phyloP scores from a whole-genome alignment of 2,329 filamentous ascomycete genomes.

The Corynespora cassiicola region DNA sequence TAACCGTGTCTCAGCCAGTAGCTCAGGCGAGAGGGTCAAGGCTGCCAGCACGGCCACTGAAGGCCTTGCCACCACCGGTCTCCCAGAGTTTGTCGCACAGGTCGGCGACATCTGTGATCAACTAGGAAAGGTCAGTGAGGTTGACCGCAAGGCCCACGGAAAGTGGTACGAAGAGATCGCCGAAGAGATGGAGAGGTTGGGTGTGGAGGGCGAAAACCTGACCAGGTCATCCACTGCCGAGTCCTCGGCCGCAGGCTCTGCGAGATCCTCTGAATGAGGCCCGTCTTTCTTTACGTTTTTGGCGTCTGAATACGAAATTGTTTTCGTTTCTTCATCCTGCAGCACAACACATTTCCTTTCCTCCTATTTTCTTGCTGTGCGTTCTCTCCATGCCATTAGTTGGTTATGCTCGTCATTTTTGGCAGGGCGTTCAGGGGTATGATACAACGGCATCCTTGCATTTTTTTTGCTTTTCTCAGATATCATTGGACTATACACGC shows the following conservation, averaged over 20 bases:
- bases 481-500: too few species aligned
- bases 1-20: slow-evolving; percentile 68
- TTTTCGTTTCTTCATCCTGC: too few species aligned
- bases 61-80: slow-evolving; percentile 70
- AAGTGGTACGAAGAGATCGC: slow-evolving; percentile 74
- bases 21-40: slow-evolving; percentile 73
- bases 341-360: too few species aligned
- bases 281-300: too few species aligned
- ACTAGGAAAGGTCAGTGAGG: slow-evolving; percentile 67
- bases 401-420: too few species aligned
- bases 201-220: slow-evolving; percentile 37
- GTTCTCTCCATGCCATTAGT: too few species aligned
- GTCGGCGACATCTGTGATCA: slow-evolving; percentile 74
- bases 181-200: slow-evolving; percentile 55
- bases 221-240: slow-evolving; percentile 30
- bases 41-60: slow-evolving; percentile 73
- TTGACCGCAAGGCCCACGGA: slow-evolving; percentile 73
- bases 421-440: too few species aligned
- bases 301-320: too few species aligned
- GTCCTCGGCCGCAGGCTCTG: slow-evolving; percentile 19
- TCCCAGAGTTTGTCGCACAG: slow-evolving; percentile 75
- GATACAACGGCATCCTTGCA: too few species aligned
- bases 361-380: too few species aligned
- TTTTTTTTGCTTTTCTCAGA: too few species aligned
- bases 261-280: slow-evolving; percentile 9